Evolutionary conservation across 2,329 filamentous ascomycete species (phyloP), one percentile per base, ranked within the genome.

Genomic region (Daldinia eschscholtzii): DNA sequence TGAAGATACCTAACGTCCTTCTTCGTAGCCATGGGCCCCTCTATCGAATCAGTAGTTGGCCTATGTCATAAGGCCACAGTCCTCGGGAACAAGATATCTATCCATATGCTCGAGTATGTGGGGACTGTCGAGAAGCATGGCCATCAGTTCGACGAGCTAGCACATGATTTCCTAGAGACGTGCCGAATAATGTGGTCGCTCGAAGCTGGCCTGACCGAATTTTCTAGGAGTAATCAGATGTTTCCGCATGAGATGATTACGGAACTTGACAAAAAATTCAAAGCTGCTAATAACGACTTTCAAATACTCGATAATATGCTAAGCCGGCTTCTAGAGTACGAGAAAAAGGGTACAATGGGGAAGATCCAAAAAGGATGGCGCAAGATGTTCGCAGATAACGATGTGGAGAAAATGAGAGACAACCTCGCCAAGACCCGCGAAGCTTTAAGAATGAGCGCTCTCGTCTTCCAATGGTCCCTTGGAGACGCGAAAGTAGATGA

Each of bases 101-200:
- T 91, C 53, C 87, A 85, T 70, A 87, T 90, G 82, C 83, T 91
- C 44, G 89, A 91, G 76, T 91, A 89, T 69, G 82, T 90, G 23
- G 87, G 85, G 61, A 84, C 85, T 4, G 83, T 85, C 65, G 88
- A 87, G 72, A 80, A 84, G 39, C 82, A 85, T 39, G 85, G 86
- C 0, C 80, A 84, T 58, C 86, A 87, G 35, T 88, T 91, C 76
- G 85, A 87, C 65, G 80, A 83, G 28, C 83, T 92, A 20, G 89
- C 90, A 9, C 85, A 86, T 68, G 88, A 90, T 70, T 91, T 92
- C 74, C 84, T 93, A 65, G 89, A 92, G 63, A 87, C 88, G 4
- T 90, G 87, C 76, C 86, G 89, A 61, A 86, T 89, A 46, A 82
- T 92, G 46, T 91, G 89, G 83, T 86, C 88, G n/a, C 89, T 92